These are phyloP conservation scores for Stagonosporopsis vannaccii DNA, from an alignment of 2,329 filamentous ascomycete species.

Conservation along the genomic window DNA sequence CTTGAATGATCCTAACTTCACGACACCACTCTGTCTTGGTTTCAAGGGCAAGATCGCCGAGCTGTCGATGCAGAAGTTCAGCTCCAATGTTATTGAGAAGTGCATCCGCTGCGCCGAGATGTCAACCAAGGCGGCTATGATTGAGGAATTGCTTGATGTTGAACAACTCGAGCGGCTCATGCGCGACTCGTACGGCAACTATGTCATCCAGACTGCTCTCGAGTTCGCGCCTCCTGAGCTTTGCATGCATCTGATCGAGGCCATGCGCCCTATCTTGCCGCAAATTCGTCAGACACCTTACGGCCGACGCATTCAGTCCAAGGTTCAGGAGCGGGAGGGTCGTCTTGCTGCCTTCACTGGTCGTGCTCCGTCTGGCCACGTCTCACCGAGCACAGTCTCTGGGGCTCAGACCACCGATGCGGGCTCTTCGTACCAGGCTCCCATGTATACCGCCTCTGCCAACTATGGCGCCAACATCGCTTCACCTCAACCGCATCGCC, in stretches of 20 bases:
- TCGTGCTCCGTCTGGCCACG: slow-evolving; percentile 38
- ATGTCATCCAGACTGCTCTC: slow-evolving; percentile 91
- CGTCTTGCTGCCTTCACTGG: slow-evolving; percentile 44
- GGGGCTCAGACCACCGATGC: slow-evolving; percentile 34
- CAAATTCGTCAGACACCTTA: slow-evolving; percentile 90
- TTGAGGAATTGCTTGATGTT: slow-evolving; percentile 78
- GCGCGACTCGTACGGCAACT: slow-evolving; percentile 94
- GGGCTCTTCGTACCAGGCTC: slow-evolving; percentile 31
- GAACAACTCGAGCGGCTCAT: slow-evolving; percentile 87
- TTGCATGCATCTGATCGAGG: slow-evolving; percentile 72
- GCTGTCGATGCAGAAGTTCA: slow-evolving; percentile 96
- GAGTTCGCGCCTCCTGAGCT: slow-evolving; percentile 47
- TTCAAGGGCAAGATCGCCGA: slow-evolving; percentile 76
- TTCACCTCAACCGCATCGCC: slow-evolving; percentile 45
- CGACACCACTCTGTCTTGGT: slow-evolving; percentile 82
- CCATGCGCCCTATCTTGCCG: slow-evolving; percentile 83
- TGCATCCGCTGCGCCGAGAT: slow-evolving; percentile 79
- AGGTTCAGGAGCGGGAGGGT: slow-evolving; percentile 70
- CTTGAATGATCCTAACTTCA: slow-evolving; percentile 85
- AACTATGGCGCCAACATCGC: slow-evolving; percentile 48
- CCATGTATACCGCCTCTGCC: slow-evolving; percentile 47
- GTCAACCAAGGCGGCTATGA: slow-evolving; percentile 78
- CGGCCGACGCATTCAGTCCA: slow-evolving; percentile 90
- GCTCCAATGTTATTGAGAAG: slow-evolving; percentile 98
- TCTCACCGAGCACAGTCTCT: slow-evolving; percentile 37